Evolutionary conservation across 176 grass and related monocot species (phyloP), one percentile per base, ranked within the genome.

Genomic region (Carex myosuroides): DNA sequence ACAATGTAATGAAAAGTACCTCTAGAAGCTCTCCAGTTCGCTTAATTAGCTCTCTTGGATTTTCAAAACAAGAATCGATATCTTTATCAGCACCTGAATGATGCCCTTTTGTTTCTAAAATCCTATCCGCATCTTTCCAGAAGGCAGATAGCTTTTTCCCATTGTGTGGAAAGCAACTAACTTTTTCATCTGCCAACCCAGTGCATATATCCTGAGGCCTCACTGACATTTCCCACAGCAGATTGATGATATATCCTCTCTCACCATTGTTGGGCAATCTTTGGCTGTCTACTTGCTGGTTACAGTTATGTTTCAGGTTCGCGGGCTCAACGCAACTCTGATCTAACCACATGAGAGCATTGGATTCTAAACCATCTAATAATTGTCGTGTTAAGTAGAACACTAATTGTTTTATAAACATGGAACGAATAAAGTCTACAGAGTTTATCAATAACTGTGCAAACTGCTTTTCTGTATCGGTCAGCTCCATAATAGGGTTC

Each of bases 11-110:
- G 63, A 69, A 61, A 79, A 85, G 80, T 98, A 98, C 95, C 95
- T 98, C 92, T 71, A 98, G 84, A 80, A 98, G 95, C 78, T 98
- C 95, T 55, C 95, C 95, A 52, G 65, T 92, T 94, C 95, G 92
- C 82, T 86, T 93, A 55, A 90, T 24, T 81, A 94, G 84, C 85
- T 98, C 95, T 68, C 58, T 98, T 84, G 95, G 91, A 29, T 83
- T 93, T 70, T 87, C 35, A 86, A 98, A 98, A 67, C 21, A 85
- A 85, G 32, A 50, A 26, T 67, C 58, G 73, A 57, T 79, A 26
- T 80, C 86, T 24, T 83, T 83, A 72, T 84, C 52, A 48, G 18
- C 64, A 35, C 62, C 91, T 65, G 85, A 83, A 79, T 85, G 58
- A 64, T 88, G 88, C 37, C 81, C 85, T 92, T 82, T 91, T 72